Conservation (phyloP, 495 filamentous ascomycete genomes). For the Hypoxylon intermedium region DNA sequence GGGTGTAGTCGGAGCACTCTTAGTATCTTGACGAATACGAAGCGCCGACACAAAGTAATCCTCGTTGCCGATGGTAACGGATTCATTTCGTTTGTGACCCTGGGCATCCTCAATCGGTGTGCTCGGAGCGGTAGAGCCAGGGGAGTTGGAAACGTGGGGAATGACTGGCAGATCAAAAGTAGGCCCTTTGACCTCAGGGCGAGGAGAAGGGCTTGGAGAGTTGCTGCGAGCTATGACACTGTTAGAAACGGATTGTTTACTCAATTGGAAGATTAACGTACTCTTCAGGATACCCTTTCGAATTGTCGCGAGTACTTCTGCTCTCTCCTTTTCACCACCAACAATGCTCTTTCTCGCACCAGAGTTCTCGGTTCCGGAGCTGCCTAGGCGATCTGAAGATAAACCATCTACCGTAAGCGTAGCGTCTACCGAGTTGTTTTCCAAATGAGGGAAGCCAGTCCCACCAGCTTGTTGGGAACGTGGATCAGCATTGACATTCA, state of each 20-base stretch:
- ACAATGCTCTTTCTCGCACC: slow-evolving; percentile 81
- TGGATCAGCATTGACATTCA: slow-evolving; percentile 77
- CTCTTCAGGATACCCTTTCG: slow-evolving; percentile 96
- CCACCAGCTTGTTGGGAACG: slow-evolving; percentile 73
- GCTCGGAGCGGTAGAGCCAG: slow-evolving; percentile 80
- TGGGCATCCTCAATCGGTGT: slow-evolving; percentile 78
- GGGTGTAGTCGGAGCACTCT: slow-evolving; percentile 81
- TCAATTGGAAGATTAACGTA: slow-evolving; percentile 54
- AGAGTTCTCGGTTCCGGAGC: slow-evolving; percentile 65
- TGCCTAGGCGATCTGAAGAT: slow-evolving; percentile 58
- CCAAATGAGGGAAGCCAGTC: slow-evolving; percentile 88
- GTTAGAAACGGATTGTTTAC: slow-evolving; percentile 35
- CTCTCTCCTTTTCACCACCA: slow-evolving; percentile 87
- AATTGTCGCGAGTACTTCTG: slow-evolving; percentile 86
- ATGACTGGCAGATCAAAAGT: slow-evolving; percentile 61
- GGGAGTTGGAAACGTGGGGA: slow-evolving; percentile 73
- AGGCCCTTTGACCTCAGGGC: slow-evolving; percentile 57
- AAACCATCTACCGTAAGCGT: slow-evolving; percentile 48
- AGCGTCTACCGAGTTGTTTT: slow-evolving; percentile 76
- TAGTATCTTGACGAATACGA: slow-evolving; percentile 70
- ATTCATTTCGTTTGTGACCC: slow-evolving; percentile 67
- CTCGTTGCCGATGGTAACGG: slow-evolving; percentile 76
- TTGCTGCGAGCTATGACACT: slow-evolving; percentile 54
- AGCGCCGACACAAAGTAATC: slow-evolving; percentile 85
- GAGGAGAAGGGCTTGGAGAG: slow-evolving; percentile 70